Evolutionary conservation across 306 rosid species (phyloP), one percentile per base, ranked within the genome.

Genomic region (Vigna radiata): DNA sequence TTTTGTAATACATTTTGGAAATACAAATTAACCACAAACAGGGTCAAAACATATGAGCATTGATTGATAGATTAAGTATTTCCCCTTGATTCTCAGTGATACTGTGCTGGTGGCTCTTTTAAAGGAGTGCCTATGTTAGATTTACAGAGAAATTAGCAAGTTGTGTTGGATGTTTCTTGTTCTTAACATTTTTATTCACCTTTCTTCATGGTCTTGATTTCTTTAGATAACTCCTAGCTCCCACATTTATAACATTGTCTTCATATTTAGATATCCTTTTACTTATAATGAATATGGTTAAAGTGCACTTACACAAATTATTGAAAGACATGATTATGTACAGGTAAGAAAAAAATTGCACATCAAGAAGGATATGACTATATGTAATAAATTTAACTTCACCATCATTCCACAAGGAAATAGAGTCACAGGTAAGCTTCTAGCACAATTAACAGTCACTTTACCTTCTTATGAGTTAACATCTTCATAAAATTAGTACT

Each of bases 11-110:
- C 47, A n/a, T n/a, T 19, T 72, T 7, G 21, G 41, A 3, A 73
- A 73, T 52, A 49, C 37, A 79, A 64, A 70, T 33, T 58, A 50
- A 58, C 56, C 39, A 72, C 21, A 53, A 68, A 67, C 60, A 70
- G n/a, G 68, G 47, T 61, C 66, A 52, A 29, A 39, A 75, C 6
- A 58, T 73, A 21, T 53, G 52, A 19, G 6, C 41, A 31, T 29
- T 50, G 50, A 4, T 29, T 21, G 16, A 37, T 62, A 11, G 50
- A 65, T 65, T 4, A 18, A 41, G 33, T 19, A 19, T 16, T 14
- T 12, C 44, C 18, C 33, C 70, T 36, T 41, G 52, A 39, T 39
- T 65, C 17, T 65, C 8, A 0, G 31, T 41, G 17, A 65, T 18
- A 37, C 6, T 39, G 5, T 65, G n/a, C 33, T 39, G 17, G 39